A percentile compares a stretch with the other conserved stretches of the same genome.
phyloP scores from a whole-genome alignment of 345 rosid species.

The Arabidopsis thaliana region TAIR10.1 NC_003070.9:3155001-3155500 shows the following conservation, averaged over 20 bases:
- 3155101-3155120: neutral
- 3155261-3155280: conserved; percentile 75
- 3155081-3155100: neutral
- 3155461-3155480: neutral
- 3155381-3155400: conserved; percentile 10
- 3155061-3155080: conserved; percentile 18
- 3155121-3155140: neutral
- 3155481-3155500: neutral
- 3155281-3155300: conserved; percentile 68
- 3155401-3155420: neutral
- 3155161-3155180: conserved; percentile 18
- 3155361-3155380: conserved; percentile 10
- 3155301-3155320: conserved; percentile 82
- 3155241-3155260: conserved; percentile 88
- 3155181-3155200: conserved; percentile 14
- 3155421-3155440: neutral
- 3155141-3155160: neutral
- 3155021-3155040: conserved; percentile 1
- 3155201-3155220: conserved; percentile 49
- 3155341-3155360: conserved; percentile 13
- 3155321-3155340: conserved; percentile 85
- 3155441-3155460: neutral
- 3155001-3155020: conserved; percentile 24
- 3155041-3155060: conserved; percentile 1
- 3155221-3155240: conserved; percentile 70